phyloP scores from a whole-genome alignment of 2,329 filamentous ascomycete species.

The Diaporthe destruens region DNA sequence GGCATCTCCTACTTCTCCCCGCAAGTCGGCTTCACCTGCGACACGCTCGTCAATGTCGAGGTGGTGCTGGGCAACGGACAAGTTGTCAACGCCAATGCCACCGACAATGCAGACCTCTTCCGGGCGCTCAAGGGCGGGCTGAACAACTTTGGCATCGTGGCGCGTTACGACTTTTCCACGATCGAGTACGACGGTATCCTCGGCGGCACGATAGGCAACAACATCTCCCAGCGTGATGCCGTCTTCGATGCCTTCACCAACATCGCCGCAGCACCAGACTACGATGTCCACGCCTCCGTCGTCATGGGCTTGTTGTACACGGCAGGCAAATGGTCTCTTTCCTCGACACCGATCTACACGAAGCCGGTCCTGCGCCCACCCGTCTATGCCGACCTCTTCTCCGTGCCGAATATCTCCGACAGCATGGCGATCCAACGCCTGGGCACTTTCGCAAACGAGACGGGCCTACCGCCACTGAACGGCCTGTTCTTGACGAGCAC shows the following conservation, averaged over 20 bases:
- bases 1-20: constrained; percentile 36
- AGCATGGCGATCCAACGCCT: constrained; percentile 19
- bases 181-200: constrained; percentile 17
- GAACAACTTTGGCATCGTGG: constrained; percentile 57
- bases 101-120: constrained; percentile 56
- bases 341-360: constrained; percentile 15
- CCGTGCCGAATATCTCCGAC: constrained; percentile 24
- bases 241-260: constrained; percentile 31
- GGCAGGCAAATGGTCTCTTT: constrained; percentile 6
- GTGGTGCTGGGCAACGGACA: constrained; percentile 48
- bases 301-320: not conserved
- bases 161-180: constrained; percentile 38
- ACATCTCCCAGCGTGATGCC: constrained; percentile 28
- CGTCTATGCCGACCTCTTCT: constrained; percentile 26
- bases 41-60: constrained; percentile 33
- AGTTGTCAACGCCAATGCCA: constrained; percentile 56
- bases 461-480: constrained; percentile 19
- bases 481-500: constrained; percentile 21
- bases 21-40: constrained; percentile 31
- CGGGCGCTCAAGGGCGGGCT: constrained; percentile 59
- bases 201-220: constrained; percentile 5
- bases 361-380: constrained; percentile 16
- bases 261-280: constrained; percentile 17
- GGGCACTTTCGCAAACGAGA: constrained; percentile 25
- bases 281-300: constrained; percentile 24